Conservation (phyloP, 1,284 basidiomycete species). For the Fistulinella cinereoalba region DNA sequence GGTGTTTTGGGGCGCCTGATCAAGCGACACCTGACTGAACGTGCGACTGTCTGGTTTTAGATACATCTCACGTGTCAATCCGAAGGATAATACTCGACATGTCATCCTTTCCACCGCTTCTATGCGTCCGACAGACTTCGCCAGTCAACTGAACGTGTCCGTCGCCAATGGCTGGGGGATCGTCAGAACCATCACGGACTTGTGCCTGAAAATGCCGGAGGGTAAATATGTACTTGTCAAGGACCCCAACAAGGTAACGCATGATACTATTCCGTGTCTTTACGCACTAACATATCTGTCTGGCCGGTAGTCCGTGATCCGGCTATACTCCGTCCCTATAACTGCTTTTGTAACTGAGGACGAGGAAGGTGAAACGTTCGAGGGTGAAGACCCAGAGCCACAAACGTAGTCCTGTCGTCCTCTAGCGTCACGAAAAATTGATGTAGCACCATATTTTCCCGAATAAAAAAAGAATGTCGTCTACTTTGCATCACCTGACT, state of each 20-base stretch:
- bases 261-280: constrained; percentile 1
- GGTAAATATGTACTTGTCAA: constrained; percentile 95
- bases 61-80: constrained; percentile 91
- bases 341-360: constrained; percentile 76
- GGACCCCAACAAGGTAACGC: constrained; percentile 88
- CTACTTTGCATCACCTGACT: constrained; percentile 27
- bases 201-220: constrained; percentile 93
- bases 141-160: constrained; percentile 93
- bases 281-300: constrained; percentile 4
- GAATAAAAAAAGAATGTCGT: background rate
- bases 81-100: constrained; percentile 93
- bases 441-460: no score
- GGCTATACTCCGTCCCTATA: constrained; percentile 89
- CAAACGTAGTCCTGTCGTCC: constrained; percentile 15
- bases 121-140: constrained; percentile 93
- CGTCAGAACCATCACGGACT: constrained; percentile 88
- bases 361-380: constrained; percentile 51
- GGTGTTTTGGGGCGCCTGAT: constrained; percentile 1
- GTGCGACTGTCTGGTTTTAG: constrained; percentile 38
- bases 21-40: constrained; percentile 8
- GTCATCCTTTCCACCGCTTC: constrained; percentile 94
- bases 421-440: no score
- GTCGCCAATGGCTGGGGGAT: constrained; percentile 98
- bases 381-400: constrained; percentile 50
- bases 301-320: constrained; percentile 76